Evolutionary conservation across 148 eudicot species (phyloP).

Genomic region (Cornus suecica): DNA sequence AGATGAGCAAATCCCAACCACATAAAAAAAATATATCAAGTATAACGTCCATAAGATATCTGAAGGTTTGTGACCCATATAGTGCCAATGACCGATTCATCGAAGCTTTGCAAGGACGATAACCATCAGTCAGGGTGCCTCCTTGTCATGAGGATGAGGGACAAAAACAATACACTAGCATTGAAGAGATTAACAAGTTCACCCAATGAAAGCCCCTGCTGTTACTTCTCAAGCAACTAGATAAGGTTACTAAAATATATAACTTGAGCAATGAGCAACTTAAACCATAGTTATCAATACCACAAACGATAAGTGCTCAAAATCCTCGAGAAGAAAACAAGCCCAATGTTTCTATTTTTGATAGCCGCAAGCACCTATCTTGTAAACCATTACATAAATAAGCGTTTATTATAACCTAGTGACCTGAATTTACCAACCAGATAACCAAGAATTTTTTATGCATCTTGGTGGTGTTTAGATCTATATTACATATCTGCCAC

Average conservation of each 20-base stretch:
- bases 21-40: conserved; percentile 8
- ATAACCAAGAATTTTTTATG: conserved; percentile 6
- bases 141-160: conserved; percentile 12
- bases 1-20: conserved; percentile 25
- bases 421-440: conserved; percentile 5
- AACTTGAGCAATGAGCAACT: conserved; percentile 5
- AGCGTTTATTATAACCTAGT: background rate
- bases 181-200: conserved; percentile 16
- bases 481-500: conserved; percentile 3
- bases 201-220: conserved; percentile 13
- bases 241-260: conserved; percentile 13
- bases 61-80: conserved; percentile 24
- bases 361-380: conserved; percentile 13
- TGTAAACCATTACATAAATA: background rate
- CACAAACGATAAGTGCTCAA: background rate
- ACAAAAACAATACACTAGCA: conserved; percentile 14
- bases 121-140: conserved; percentile 19
- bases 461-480: background rate
- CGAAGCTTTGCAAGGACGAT: conserved; percentile 14
- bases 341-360: background rate
- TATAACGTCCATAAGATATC: conserved; percentile 18
- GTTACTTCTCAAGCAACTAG: conserved; percentile 15
- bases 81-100: conserved; percentile 20
- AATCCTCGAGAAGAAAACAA: conserved; percentile 1
- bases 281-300: conserved; percentile 6